A percentile compares a stretch with the other conserved stretches of the same genome.
phyloP scores from a whole-genome alignment of 2,329 filamentous ascomycete genomes.

The Apiospora aurea region DNA sequence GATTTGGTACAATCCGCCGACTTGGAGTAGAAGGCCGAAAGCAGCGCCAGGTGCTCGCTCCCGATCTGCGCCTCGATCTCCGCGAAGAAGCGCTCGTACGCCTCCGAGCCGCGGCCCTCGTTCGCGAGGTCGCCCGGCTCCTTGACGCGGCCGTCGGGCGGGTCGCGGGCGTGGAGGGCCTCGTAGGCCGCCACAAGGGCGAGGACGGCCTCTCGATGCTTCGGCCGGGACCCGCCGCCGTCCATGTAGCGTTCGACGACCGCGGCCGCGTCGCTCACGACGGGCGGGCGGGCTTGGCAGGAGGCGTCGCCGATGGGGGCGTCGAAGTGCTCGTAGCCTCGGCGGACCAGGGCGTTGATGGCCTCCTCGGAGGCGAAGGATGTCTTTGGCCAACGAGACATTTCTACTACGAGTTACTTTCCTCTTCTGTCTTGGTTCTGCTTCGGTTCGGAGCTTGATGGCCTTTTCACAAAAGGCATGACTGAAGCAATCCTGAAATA shows the following conservation, averaged over 20 bases:
- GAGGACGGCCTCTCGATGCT: not conserved
- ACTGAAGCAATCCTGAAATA: not conserved
- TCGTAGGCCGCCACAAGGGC: not conserved
- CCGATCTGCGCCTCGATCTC: not conserved
- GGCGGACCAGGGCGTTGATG: not conserved
- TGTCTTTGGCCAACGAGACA: not conserved
- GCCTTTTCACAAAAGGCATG: not conserved
- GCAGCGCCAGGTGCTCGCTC: not conserved
- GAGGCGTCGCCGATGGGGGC: too few relatives aligned
- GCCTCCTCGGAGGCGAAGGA: not conserved
- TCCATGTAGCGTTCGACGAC: not conserved
- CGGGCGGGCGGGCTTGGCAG: not conserved
- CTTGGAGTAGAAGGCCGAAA: not conserved
- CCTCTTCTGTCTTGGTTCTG: not conserved
- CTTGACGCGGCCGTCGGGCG: not conserved
- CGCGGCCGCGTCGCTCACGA: not conserved
- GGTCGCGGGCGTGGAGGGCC: not conserved
- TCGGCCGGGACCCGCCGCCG: too few relatives aligned
- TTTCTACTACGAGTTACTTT: not conserved
- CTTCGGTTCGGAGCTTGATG: not conserved
- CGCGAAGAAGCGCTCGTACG: not conserved
- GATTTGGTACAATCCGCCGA: too few relatives aligned
- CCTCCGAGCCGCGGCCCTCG: not conserved
- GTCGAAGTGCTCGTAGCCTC: not conserved
- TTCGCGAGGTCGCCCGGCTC: not conserved